phyloP scores from a whole-genome alignment of 176 grass and related monocot species.

The Triticum dicoccoides region DNA sequence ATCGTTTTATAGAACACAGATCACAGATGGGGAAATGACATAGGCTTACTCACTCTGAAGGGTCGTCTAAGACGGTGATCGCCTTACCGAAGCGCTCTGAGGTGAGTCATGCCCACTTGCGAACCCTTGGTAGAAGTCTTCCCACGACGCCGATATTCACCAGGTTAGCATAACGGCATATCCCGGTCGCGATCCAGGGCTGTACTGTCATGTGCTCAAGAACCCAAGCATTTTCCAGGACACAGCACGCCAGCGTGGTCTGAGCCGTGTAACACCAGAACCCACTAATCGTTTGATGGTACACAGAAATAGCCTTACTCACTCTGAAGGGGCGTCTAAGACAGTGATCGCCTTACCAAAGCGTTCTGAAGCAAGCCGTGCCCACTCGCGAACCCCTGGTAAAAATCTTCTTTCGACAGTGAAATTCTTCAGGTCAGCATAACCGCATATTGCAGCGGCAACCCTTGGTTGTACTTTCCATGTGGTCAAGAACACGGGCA shows the following conservation, averaged over 20 bases:
- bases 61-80: background rate
- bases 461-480: background rate
- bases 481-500: background rate
- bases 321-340: background rate
- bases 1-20: background rate
- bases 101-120: background rate
- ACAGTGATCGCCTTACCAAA: background rate
- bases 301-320: background rate
- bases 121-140: background rate
- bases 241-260: background rate
- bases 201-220: background rate
- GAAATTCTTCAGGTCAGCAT: background rate
- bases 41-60: background rate
- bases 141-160: background rate
- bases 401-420: background rate
- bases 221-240: background rate
- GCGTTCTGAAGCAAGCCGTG: background rate
- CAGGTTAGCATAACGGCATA: background rate
- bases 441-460: accelerated
- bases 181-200: background rate
- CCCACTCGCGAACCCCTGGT: background rate
- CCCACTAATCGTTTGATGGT: background rate
- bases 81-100: background rate
- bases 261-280: background rate
- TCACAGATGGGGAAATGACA: background rate